Conservation (phyloP, 495 filamentous ascomycete species). For the Lentithecium fluviatile region DNA sequence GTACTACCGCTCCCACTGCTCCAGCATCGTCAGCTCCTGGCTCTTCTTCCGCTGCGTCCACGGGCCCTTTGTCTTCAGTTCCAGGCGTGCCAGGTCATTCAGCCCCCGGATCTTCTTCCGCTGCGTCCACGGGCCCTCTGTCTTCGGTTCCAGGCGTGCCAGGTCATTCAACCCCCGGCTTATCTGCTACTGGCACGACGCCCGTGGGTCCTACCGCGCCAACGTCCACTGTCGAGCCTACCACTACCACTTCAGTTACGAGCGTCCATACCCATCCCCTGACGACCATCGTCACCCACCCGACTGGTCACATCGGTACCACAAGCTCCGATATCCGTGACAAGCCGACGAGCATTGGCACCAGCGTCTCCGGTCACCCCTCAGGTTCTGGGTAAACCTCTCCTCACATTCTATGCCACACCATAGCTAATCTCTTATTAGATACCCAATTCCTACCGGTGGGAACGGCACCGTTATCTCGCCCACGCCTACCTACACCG, state of each 20-base stretch:
- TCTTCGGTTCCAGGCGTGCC: background rate
- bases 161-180: background rate
- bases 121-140: background rate
- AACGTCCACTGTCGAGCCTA: background rate
- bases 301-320: background rate
- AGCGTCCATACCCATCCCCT: background rate
- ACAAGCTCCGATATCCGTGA: background rate
- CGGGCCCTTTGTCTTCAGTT: background rate
- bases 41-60: background rate
- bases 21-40: background rate
- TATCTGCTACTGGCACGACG: background rate
- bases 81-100: background rate
- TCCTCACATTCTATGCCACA: background rate
- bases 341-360: conserved; percentile 3
- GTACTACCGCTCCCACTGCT: background rate
- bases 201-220: too few species aligned
- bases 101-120: background rate
- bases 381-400: conserved; percentile 17
- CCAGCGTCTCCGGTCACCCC: conserved; percentile 6
- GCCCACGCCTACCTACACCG: conserved; percentile 4
- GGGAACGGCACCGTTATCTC: conserved; percentile 3
- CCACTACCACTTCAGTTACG: background rate
- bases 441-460: background rate
- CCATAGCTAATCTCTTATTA: background rate
- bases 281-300: background rate